phyloP scores from a whole-genome alignment of 495 filamentous ascomycete species.

The Daldinia loculata region DNA sequence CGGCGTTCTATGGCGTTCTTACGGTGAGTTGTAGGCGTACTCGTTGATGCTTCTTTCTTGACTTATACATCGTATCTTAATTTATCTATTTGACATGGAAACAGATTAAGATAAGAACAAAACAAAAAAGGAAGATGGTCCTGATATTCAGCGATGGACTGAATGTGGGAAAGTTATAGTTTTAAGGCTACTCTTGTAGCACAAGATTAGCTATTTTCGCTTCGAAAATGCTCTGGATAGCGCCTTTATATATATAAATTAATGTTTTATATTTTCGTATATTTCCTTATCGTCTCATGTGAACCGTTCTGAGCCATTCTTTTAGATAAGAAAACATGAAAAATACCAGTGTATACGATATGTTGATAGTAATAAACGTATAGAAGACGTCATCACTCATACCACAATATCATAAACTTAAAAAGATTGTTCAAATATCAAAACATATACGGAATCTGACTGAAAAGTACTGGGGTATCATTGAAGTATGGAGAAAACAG shows the following conservation, averaged over 20 bases:
- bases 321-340: neutral
- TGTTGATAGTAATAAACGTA: neutral
- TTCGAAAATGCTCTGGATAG: neutral
- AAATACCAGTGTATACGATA: neutral
- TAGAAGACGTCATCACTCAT: neutral
- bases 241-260: neutral
- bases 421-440: neutral
- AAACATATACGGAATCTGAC: neutral
- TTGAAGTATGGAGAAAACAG: conserved; percentile 32
- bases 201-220: neutral
- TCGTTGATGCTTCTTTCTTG: neutral
- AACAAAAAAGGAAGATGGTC: neutral
- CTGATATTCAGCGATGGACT: neutral
- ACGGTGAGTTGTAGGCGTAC: neutral
- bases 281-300: neutral
- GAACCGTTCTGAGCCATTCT: neutral
- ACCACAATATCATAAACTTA: neutral
- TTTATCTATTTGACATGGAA: no score
- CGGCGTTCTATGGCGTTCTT: neutral
- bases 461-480: conserved; percentile 33
- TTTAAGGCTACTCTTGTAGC: neutral
- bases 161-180: neutral
- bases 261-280: neutral
- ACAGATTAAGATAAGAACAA: neutral
- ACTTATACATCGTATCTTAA: neutral